These are phyloP conservation scores for Fonsecaea multimorphosa DNA, from an alignment of 2,329 filamentous ascomycete species.

Conservation along the genomic window DNA sequence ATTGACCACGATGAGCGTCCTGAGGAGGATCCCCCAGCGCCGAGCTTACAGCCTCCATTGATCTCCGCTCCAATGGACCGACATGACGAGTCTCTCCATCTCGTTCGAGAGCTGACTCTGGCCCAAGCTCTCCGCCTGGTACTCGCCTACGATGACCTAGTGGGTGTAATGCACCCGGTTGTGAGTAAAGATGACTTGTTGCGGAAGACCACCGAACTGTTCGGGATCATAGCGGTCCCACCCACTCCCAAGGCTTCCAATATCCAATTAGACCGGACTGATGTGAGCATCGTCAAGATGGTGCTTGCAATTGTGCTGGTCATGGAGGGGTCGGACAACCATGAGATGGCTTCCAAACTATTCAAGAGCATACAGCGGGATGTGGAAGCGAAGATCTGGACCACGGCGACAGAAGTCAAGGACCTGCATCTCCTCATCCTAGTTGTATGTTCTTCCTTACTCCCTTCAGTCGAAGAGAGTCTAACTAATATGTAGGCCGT, in stretches of 20 bases:
- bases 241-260: background rate
- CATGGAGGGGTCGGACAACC: background rate
- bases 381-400: conserved; percentile 10
- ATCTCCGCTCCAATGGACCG: background rate
- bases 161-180: conserved; percentile 8
- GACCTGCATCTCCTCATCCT: conserved; percentile 10
- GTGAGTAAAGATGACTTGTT: conserved; percentile 2
- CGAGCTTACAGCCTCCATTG: background rate
- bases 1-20: conserved; percentile 8
- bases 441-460: background rate
- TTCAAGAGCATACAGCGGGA: conserved; percentile 9
- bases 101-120: background rate
- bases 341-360: conserved; percentile 9
- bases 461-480: background rate
- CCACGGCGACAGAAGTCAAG: conserved; percentile 8
- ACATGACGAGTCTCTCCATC: conserved; percentile 5
- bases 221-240: background rate
- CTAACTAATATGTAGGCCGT: background rate
- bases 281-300: conserved; percentile 7
- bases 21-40: conserved; percentile 1
- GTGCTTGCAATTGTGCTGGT: conserved; percentile 8
- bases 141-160: conserved; percentile 6
- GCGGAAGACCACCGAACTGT: conserved; percentile 3
- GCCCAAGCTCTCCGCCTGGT: conserved; percentile 4
- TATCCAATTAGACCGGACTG: background rate